These are phyloP conservation scores for Penicillium sp. DNA, from an alignment of 2,329 filamentous ascomycete species.

Conservation along the genomic window DNA sequence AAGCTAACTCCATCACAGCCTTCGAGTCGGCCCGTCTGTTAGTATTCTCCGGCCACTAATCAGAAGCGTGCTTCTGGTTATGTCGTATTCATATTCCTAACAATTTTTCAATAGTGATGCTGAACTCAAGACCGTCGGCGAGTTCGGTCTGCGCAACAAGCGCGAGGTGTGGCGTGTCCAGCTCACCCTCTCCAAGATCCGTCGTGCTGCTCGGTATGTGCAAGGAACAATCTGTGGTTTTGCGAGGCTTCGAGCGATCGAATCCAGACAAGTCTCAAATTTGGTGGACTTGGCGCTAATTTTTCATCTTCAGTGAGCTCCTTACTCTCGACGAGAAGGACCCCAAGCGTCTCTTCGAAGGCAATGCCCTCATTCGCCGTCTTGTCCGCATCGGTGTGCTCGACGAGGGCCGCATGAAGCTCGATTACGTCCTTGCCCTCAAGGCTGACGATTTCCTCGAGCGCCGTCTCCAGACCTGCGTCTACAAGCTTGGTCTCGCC, in stretches of 20 bases:
- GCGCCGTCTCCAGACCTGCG: slow-evolving; percentile 98
- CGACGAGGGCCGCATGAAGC: slow-evolving; percentile 99
- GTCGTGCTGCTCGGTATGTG: slow-evolving; percentile 98
- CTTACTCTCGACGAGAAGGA: slow-evolving; percentile 99
- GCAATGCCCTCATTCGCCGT: slow-evolving; percentile 99
- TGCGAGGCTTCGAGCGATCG: neutral
- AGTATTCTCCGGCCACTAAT: slow-evolving; percentile 93
- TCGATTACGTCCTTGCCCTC: slow-evolving; percentile 99
- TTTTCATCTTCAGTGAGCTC: slow-evolving; percentile 70
- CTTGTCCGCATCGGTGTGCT: slow-evolving; percentile 99
- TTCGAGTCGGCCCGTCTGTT: slow-evolving; percentile 99
- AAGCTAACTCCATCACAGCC: slow-evolving; percentile 51
- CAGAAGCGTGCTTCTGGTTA: slow-evolving; percentile 96
- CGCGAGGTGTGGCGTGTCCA: slow-evolving; percentile 99
- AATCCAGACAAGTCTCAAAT: neutral
- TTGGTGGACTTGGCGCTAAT: slow-evolving; percentile 3
- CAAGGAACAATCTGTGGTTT: neutral
- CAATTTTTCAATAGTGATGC: slow-evolving; percentile 82
- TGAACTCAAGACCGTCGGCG: slow-evolving; percentile 99
- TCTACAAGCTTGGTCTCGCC: slow-evolving; percentile 99
- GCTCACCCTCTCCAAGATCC: slow-evolving; percentile 99
- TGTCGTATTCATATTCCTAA: slow-evolving; percentile 71
- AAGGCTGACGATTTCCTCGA: slow-evolving; percentile 99
- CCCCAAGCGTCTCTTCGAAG: slow-evolving; percentile 99
- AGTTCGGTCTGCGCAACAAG: slow-evolving; percentile 99